Evolutionary conservation across 805 yeast genomes (phyloP).

Genomic region (Saccharomycopsis javanensis): DNA sequence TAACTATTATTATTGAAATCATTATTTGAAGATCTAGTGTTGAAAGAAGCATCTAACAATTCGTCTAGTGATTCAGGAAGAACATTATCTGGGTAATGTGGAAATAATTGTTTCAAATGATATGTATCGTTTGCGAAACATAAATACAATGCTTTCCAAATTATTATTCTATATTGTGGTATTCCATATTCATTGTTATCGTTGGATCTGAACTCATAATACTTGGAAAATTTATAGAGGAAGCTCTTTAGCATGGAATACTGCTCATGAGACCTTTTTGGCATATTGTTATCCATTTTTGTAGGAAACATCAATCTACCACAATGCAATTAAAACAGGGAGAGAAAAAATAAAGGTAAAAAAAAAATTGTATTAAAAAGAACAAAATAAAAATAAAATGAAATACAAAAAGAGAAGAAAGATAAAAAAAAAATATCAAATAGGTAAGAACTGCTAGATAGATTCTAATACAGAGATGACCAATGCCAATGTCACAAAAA

Average conservation of each 20-base stretch:
- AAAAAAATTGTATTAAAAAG: too few relatives aligned
- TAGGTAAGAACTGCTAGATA: too few relatives aligned
- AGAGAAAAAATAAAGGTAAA: not conserved
- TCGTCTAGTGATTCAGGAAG: constrained; percentile 21
- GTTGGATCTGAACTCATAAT: not conserved
- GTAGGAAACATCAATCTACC: too few relatives aligned
- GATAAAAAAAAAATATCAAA: too few relatives aligned
- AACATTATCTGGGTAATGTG: constrained; percentile 20
- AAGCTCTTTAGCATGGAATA: not conserved
- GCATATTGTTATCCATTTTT: not conserved
- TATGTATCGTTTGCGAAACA: constrained; percentile 32
- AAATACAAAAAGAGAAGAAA: too few relatives aligned
- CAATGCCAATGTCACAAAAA: too few relatives aligned
- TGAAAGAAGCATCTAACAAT: constrained; percentile 15
- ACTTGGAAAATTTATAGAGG: not conserved
- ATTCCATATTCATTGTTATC: not conserved
- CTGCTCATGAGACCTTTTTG: not conserved
- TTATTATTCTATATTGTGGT: not conserved
- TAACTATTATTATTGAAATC: too few relatives aligned
- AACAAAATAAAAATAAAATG: too few relatives aligned
- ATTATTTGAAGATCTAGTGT: too few relatives aligned
- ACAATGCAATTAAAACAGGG: too few relatives aligned
- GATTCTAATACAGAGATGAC: too few relatives aligned
- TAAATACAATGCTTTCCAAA: constrained; percentile 25
- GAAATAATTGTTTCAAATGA: constrained; percentile 29